Conservation (phyloP, 2,329 filamentous ascomycete genomes). For the Exophiala viscosa region DNA sequence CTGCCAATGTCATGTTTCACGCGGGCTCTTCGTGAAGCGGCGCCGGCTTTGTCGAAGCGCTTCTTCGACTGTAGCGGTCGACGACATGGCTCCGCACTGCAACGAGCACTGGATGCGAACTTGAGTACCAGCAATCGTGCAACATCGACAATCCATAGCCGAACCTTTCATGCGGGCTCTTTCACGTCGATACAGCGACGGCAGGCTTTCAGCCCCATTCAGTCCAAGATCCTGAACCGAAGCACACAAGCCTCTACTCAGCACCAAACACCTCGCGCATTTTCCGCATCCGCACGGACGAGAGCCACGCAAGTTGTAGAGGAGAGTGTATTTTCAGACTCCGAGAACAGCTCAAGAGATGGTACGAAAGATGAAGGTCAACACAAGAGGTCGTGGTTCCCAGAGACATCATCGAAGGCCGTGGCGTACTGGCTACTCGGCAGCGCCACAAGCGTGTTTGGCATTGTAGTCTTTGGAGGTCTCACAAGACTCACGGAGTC, state of each 20-base stretch:
- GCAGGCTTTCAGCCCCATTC: too few relatives aligned
- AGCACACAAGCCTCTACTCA: not conserved
- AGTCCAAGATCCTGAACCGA: too few relatives aligned
- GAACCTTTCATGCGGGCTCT: not conserved
- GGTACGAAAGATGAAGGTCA: not conserved
- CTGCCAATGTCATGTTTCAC: conserved; percentile 18
- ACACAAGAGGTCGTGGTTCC: conserved; percentile 38
- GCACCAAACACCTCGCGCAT: conserved; percentile 2
- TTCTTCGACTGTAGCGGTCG: conserved; percentile 24
- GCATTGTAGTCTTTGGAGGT: conserved; percentile 92
- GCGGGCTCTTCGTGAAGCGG: conserved; percentile 24
- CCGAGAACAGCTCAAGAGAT: not conserved
- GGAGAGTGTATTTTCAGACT: not conserved
- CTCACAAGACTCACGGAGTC: conserved; percentile 93
- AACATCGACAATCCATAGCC: too few relatives aligned
- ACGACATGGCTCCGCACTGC: conserved; percentile 1
- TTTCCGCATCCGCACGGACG: conserved; percentile 11
- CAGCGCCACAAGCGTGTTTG: conserved; percentile 90
- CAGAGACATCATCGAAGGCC: conserved; percentile 64
- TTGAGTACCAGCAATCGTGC: too few relatives aligned
- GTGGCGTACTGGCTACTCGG: conserved; percentile 92
- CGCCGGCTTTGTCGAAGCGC: conserved; percentile 24
- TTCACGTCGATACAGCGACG: not conserved
- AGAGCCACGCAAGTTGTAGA: conserved; percentile 4
- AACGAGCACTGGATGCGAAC: not conserved